Base-by-base conservation (phyloP, 768 basidiomycete genomes). In the Suillus lakei region DNA sequence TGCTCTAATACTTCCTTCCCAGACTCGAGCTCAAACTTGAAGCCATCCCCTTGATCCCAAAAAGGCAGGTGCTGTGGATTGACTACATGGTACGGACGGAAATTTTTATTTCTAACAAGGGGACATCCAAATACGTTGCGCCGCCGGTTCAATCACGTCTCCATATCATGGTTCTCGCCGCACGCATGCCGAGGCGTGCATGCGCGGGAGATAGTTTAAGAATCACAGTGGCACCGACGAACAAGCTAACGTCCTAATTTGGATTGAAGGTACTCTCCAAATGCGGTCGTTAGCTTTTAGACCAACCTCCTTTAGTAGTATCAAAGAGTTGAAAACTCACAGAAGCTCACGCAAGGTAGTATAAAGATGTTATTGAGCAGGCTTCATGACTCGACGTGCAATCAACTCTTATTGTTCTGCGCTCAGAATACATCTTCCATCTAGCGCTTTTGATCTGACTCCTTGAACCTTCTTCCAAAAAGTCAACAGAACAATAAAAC, bases 321-420 rank as follows among this genome's bases (percentile, higher is more conserved):
- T 72, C 51, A 78, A 77, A 63, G 51, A 67, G 61, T 58, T 23
- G 62, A 23, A n/a, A 46, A 38, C 23, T 15, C 26, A 50, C 48
- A 16, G 26, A 50, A 18, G 8, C 58, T 30, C 58, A 30, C 6
- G 28, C 58, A 59, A 59, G 39, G 38, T 48, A 8, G 48, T 77
- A 78, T 76, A 76, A 77, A 78, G 69, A 61, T 51, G 54, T 32
- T 41, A 64, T 53, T 5, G 4, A 38, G 39, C 6, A 8, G 9
- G 26, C 41, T 16, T 16, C 4, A 61, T 68, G 69, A 71, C 61
- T 69, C 71, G 70, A 61, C 44, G 62, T 69, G 67, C 69, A 65
- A 9, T 64, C 67, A 66, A 41, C 63, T 70, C 75, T 75, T 77
- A 76, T 78, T 78, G 75, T 76, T 78, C 67, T 70, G 50, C 64